Conservation (phyloP, 257 asterid genomes). For the Penstemon barbatus region DNA sequence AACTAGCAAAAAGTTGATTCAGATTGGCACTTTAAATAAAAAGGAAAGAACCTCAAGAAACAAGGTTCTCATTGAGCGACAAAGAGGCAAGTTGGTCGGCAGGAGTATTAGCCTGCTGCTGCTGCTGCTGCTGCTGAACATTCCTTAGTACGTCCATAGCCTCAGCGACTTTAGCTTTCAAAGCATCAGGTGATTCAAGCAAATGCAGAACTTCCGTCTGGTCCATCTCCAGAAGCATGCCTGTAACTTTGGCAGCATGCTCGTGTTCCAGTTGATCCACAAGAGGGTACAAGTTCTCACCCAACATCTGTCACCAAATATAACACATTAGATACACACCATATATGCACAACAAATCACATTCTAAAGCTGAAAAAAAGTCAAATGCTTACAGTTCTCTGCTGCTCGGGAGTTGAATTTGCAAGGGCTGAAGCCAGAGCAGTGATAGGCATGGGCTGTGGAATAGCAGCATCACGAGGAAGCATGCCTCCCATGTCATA, state of each 20-base stretch:
- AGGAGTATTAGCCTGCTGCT: conserved; percentile 32
- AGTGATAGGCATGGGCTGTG: conserved; percentile 35
- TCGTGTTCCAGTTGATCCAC: conserved; percentile 26
- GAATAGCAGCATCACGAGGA: conserved; percentile 41
- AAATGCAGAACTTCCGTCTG: conserved; percentile 57
- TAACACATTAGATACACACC: neutral
- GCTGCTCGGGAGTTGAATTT: conserved; percentile 43
- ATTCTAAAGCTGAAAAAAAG: neutral
- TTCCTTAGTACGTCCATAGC: conserved; percentile 54
- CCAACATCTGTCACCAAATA: conserved; percentile 24
- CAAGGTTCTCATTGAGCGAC: conserved; percentile 44
- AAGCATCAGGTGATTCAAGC: conserved; percentile 59
- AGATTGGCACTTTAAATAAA: conserved; percentile 3
- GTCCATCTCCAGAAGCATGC: conserved; percentile 54
- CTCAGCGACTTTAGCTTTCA: conserved; percentile 51
- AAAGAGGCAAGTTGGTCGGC: conserved; percentile 50
- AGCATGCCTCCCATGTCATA: conserved; percentile 50
- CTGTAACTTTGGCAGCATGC: conserved; percentile 27
- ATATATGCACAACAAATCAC: no score
- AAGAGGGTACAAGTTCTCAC: conserved; percentile 26
- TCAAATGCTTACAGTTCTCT: conserved; percentile 38
- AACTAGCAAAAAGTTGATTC: conserved; percentile 14
- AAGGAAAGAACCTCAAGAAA: conserved; percentile 25
- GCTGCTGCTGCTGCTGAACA: conserved; percentile 27
- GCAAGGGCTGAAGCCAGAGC: conserved; percentile 45